Conservation (phyloP, 2,329 filamentous ascomycete genomes). For the Coniella vitis region DNA sequence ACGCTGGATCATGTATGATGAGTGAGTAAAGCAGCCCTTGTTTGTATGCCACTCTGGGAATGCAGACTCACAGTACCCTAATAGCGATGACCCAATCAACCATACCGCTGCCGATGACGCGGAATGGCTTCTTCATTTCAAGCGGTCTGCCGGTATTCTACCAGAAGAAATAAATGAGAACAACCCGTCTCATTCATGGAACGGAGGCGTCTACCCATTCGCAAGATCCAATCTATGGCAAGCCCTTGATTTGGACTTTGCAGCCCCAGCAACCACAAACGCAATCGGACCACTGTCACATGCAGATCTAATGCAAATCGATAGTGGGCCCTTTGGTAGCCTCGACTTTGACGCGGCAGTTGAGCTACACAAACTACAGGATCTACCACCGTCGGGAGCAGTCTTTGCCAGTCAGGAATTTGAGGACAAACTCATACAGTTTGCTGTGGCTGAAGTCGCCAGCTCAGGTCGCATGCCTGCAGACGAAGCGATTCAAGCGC, state of each 20-base stretch:
- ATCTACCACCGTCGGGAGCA: constrained; percentile 26
- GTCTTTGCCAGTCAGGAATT: constrained; percentile 55
- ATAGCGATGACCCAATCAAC: constrained; percentile 57
- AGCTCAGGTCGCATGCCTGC: constrained; percentile 36
- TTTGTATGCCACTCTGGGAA: background rate
- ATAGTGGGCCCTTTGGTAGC: background rate
- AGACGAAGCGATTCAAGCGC: constrained; percentile 39
- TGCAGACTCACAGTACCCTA: background rate
- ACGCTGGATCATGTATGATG: constrained; percentile 56
- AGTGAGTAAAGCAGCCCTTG: constrained; percentile 33
- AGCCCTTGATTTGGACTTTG: constrained; percentile 22
- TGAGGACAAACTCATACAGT: constrained; percentile 45
- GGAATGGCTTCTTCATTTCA: constrained; percentile 58
- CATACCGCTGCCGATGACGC: constrained; percentile 57
- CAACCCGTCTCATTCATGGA: constrained; percentile 32
- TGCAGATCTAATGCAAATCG: constrained; percentile 17
- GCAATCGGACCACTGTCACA: constrained; percentile 12
- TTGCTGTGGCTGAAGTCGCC: constrained; percentile 35
- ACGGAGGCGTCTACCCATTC: background rate
- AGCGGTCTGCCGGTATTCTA: constrained; percentile 48
- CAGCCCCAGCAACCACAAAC: constrained; percentile 24
- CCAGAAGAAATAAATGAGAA: constrained; percentile 40
- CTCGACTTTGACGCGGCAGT: background rate
- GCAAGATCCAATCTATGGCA: background rate
- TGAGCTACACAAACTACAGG: background rate